A percentile compares a stretch with the other conserved stretches of the same genome.
These are phyloP conservation scores for Cordia subcordata DNA, from an alignment of 257 asterid genomes.

Conservation along the genomic window DNA sequence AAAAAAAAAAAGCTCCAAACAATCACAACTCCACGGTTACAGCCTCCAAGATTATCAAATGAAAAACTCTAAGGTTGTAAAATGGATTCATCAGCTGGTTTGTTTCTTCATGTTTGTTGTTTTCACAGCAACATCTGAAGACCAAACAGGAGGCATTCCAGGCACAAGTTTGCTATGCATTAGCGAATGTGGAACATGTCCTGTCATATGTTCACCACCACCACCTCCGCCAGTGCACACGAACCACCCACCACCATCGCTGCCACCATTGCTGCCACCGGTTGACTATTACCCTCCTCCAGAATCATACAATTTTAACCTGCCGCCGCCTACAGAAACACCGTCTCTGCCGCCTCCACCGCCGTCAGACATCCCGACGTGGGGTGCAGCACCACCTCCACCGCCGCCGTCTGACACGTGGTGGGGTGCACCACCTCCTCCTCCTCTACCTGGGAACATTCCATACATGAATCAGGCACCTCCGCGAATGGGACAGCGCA, in stretches of 20 bases:
- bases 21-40: background rate
- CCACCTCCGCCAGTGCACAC: slow-evolving; percentile 29
- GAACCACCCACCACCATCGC: slow-evolving; percentile 22
- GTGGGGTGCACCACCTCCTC: slow-evolving; percentile 19
- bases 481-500: slow-evolving; percentile 40
- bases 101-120: slow-evolving; percentile 15
- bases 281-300: slow-evolving; percentile 39
- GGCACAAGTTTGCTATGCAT: slow-evolving; percentile 49
- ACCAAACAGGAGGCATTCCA: slow-evolving; percentile 25
- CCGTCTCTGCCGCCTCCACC: slow-evolving; percentile 24
- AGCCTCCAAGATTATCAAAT: background rate
- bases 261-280: slow-evolving; percentile 45
- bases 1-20: too few species aligned
- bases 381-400: slow-evolving; percentile 21
- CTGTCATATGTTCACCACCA: slow-evolving; percentile 70
- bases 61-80: slow-evolving; percentile 6
- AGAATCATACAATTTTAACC: slow-evolving; percentile 25
- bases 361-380: slow-evolving; percentile 33
- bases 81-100: slow-evolving; percentile 18
- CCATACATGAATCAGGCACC: slow-evolving; percentile 33
- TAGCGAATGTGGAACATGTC: slow-evolving; percentile 68
- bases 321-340: slow-evolving; percentile 30
- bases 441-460: slow-evolving; percentile 14
- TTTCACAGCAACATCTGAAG: slow-evolving; percentile 17
- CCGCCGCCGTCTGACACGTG: slow-evolving; percentile 19